Percentiles rank a stretch among this genome's conserved stretches.
Evolutionary conservation across 495 filamentous ascomycete species (phyloP).

Genomic region (Cudoniella acicularis): DNA sequence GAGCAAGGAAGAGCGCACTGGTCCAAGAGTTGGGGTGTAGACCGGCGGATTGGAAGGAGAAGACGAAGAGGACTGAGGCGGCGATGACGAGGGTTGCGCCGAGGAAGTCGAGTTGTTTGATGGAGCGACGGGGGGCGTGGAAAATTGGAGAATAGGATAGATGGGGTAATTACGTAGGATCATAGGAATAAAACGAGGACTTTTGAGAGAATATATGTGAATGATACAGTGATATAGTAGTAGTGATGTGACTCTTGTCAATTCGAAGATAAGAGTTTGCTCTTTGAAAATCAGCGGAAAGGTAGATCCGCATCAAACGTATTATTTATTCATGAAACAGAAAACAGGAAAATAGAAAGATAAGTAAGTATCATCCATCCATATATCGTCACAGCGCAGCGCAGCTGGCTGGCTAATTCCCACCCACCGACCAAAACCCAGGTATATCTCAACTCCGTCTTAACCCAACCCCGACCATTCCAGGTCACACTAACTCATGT

Average conservation of each 20-base stretch:
- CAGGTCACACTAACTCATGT: background rate
- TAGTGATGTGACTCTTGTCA: too few relatives aligned
- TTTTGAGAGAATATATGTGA: too few relatives aligned
- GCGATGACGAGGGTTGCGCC: constrained; percentile 51
- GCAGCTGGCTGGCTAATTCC: background rate
- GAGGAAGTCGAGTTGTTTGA: constrained; percentile 52
- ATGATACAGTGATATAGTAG: too few relatives aligned
- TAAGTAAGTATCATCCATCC: too few relatives aligned
- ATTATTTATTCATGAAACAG: too few relatives aligned
- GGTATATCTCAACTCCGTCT: background rate
- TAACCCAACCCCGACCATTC: background rate
- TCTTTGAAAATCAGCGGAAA: too few relatives aligned
- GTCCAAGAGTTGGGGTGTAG: constrained; percentile 42
- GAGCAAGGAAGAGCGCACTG: constrained; percentile 38
- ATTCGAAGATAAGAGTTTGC: too few relatives aligned
- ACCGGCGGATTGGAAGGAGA: constrained; percentile 56
- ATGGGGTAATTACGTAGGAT: constrained; percentile 14
- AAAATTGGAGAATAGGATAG: constrained; percentile 9
- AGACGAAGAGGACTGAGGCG: constrained; percentile 52
- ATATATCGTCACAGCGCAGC: constrained; percentile 3
- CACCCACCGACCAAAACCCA: background rate
- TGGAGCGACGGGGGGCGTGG: constrained; percentile 6
- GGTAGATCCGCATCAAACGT: too few relatives aligned
- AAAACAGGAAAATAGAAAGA: too few relatives aligned
- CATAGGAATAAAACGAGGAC: constrained; percentile 11